Evolutionary conservation across 345 rosid species (phyloP).

Genomic region (Nasturtium officinale): DNA sequence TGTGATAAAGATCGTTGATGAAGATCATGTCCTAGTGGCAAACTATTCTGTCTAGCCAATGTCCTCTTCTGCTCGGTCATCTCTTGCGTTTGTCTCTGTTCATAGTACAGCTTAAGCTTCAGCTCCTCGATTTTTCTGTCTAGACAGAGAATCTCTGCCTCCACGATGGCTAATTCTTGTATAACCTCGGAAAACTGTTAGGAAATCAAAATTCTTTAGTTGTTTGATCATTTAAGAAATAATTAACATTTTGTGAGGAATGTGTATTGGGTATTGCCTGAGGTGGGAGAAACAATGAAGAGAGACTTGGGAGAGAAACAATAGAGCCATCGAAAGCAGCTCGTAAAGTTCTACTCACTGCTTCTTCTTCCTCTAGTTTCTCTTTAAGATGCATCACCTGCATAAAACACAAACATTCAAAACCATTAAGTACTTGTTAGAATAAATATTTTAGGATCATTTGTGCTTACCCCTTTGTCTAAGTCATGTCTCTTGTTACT

Average conservation of each 20-base stretch:
- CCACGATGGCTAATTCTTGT: conserved; percentile 65
- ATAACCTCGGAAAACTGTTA: conserved; percentile 67
- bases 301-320: conserved; percentile 52
- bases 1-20: conserved; percentile 58
- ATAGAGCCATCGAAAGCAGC: conserved; percentile 59
- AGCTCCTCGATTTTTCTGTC: conserved; percentile 70
- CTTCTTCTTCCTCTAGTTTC: conserved; percentile 62
- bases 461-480: conserved; percentile 47
- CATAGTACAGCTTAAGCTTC: conserved; percentile 60
- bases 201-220: neutral
- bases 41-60: conserved; percentile 34
- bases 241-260: neutral
- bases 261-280: conserved; percentile 45
- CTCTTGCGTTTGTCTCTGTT: conserved; percentile 57
- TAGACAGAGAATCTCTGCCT: conserved; percentile 74
- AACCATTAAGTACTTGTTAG: too few species aligned
- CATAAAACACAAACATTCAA: too few species aligned
- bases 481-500: conserved; percentile 50
- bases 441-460: neutral
- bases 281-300: conserved; percentile 72
- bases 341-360: conserved; percentile 54
- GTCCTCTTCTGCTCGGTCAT: conserved; percentile 41
- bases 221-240: neutral
- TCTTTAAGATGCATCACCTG: conserved; percentile 69
- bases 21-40: conserved; percentile 36